A percentile compares a stretch with the other conserved stretches of the same genome.
Conservation (phyloP, 768 basidiomycete genomes). For the Hirschioporus abietinus region DNA sequence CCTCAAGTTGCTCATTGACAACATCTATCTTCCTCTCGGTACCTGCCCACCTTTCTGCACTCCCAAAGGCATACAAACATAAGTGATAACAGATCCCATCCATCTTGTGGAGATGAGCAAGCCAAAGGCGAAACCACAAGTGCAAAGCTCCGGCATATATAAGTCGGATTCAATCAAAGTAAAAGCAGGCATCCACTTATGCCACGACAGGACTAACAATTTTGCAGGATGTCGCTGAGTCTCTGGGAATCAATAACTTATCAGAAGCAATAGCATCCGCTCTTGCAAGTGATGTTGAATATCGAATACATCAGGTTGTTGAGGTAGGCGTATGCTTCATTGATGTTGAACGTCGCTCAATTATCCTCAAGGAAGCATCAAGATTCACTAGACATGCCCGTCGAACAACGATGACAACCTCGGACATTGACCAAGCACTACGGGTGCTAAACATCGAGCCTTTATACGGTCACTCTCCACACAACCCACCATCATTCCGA, state of each 20-base stretch:
- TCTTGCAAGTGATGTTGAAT: constrained; percentile 94
- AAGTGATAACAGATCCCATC: background rate
- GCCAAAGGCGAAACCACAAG: constrained; percentile 43
- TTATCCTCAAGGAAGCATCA: constrained; percentile 70
- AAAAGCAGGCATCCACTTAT: constrained; percentile 17
- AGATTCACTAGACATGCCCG: constrained; percentile 95
- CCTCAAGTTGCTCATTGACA: background rate
- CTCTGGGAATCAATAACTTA: constrained; percentile 68
- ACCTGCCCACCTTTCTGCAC: no score
- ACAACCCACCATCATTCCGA: constrained; percentile 59
- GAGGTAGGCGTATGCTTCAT: constrained; percentile 50
- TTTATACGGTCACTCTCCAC: constrained; percentile 76
- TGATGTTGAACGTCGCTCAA: constrained; percentile 7
- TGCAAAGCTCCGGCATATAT: constrained; percentile 55
- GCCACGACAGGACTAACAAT: constrained; percentile 13
- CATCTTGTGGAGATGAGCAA: constrained; percentile 33
- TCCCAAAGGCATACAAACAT: no score
- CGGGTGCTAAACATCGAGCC: constrained; percentile 96
- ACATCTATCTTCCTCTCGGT: background rate
- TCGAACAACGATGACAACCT: constrained; percentile 81
- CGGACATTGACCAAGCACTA: constrained; percentile 91
- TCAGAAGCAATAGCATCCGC: constrained; percentile 76
- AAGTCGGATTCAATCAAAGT: constrained; percentile 62
- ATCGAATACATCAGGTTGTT: constrained; percentile 90
- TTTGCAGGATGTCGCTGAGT: constrained; percentile 84